phyloP scores from a whole-genome alignment of 2,329 filamentous ascomycete genomes.

The Botrytis aclada region DNA sequence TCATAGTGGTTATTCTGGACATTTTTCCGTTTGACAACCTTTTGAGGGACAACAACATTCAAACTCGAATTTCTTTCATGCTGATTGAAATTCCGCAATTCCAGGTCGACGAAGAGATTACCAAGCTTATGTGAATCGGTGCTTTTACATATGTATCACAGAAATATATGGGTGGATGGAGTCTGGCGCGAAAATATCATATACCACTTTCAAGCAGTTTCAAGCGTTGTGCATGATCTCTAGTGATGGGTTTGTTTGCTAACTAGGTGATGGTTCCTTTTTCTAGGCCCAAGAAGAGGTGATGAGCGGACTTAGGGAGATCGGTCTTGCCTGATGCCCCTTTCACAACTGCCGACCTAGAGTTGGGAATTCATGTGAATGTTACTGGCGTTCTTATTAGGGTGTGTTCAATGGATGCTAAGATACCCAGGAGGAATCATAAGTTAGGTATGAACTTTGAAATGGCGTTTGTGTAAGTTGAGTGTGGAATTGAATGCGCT shows the following conservation, averaged over 20 bases:
- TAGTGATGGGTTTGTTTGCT: conserved; percentile 19
- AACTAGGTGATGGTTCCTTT: conserved; percentile 9
- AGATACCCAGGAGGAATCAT: conserved; percentile 6
- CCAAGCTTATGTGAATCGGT: conserved; percentile 39
- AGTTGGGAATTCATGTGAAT: background rate
- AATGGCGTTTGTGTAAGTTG: background rate
- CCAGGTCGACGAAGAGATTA: conserved; percentile 41
- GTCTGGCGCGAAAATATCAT: conserved; percentile 27
- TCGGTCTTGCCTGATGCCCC: conserved; percentile 13
- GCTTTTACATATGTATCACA: conserved; percentile 27
- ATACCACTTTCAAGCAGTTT: conserved; percentile 11
- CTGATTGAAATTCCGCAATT: conserved; percentile 33
- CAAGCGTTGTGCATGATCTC: background rate
- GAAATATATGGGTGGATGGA: conserved; percentile 24
- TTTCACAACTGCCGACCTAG: background rate
- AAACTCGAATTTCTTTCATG: conserved; percentile 17
- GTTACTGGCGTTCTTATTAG: background rate
- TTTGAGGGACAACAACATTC: background rate
- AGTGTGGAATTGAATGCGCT: background rate
- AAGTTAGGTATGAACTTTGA: background rate
- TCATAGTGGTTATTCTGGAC: background rate
- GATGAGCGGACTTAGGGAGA: conserved; percentile 11
- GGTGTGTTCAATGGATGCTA: background rate
- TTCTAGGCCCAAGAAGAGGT: conserved; percentile 20
- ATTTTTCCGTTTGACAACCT: conserved; percentile 36